Percentiles rank a stretch among this genome's conserved stretches.
phyloP scores from a whole-genome alignment of 768 basidiomycete genomes.

The Lactarius indigo region DNA sequence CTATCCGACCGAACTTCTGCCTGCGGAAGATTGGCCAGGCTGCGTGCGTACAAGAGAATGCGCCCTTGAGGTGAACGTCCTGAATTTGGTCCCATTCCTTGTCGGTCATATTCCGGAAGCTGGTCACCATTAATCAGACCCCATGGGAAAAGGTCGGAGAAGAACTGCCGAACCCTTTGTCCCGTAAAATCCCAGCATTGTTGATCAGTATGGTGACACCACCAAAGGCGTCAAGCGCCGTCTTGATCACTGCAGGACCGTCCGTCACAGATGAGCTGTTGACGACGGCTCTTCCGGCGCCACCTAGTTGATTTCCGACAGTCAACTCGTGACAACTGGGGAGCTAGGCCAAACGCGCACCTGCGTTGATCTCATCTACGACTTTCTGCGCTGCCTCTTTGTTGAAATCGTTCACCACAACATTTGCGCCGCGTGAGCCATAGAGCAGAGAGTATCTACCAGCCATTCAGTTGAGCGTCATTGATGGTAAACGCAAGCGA shows the following conservation, averaged over 20 bases:
- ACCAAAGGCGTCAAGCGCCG: slow-evolving; percentile 83
- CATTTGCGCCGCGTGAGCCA: slow-evolving; percentile 88
- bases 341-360: slow-evolving; percentile 40
- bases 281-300: slow-evolving; percentile 83
- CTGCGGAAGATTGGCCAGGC: slow-evolving; percentile 95
- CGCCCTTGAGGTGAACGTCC: slow-evolving; percentile 90
- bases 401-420: slow-evolving; percentile 95
- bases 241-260: slow-evolving; percentile 81
- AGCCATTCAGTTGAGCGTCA: neutral
- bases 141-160: neutral
- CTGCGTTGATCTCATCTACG: slow-evolving; percentile 80
- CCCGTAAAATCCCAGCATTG: slow-evolving; percentile 89
- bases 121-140: slow-evolving; percentile 30
- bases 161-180: slow-evolving; percentile 57
- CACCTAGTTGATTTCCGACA: slow-evolving; percentile 30
- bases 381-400: slow-evolving; percentile 85
- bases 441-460: slow-evolving; percentile 84
- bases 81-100: slow-evolving; percentile 88
- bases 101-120: slow-evolving; percentile 97
- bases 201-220: slow-evolving; percentile 86
- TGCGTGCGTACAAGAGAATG: slow-evolving; percentile 89
- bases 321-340: neutral
- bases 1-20: slow-evolving; percentile 89
- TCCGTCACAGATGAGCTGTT: slow-evolving; percentile 87
- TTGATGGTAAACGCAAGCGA: neutral